Evolutionary conservation across 2,329 filamentous ascomycete species (phyloP), one percentile per base, ranked within the genome.

Genomic region (Epichloe brachyelytri): DNA sequence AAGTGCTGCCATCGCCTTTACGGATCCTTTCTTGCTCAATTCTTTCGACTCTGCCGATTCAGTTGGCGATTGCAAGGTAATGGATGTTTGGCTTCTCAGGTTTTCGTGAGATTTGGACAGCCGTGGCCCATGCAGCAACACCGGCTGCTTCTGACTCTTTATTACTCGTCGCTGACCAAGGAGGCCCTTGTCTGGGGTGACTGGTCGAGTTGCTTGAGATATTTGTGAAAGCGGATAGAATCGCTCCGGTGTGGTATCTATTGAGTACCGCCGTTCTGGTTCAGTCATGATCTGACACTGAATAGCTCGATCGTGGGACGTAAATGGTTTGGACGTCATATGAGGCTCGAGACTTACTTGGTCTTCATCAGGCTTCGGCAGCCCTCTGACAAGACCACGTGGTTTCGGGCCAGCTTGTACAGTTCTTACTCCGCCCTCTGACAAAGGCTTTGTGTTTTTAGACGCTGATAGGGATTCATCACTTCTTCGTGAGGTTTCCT

Each of bases 1-100:
- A 58, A 71, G 68, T 37, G 75, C 75, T 4, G 75, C 70, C 66
- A 79, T 76, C 2, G 72, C 73, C 56, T 64, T 74, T 12, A 77
- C 75, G 3, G 65, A 61, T 19, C 60, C 59, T 53, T 51, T 55
- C 20, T 63, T 71, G 22, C 50, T 60, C 4, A 58, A 51, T 1
- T 54, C 54, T 7, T 55, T 56, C 2, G 56, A 52, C 37, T 58
- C 47, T 14, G 53, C 58, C 37, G 58, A 56, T 3, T 55, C 51
- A 6, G 51, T 46, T 3, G 48, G 46, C 0, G 49, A 44, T 7
- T 47, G 50, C 12, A 51, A 30, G 3, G 34, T 51, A 11, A 50
- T 44, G 17, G n/a, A 51, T 22, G 47, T 30, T 20, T 53, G 51
- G 3, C 49, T 49, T 11, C 40, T 40, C 33, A 55, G 33, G 4